These are phyloP conservation scores for Calonectria crousiana DNA, from an alignment of 2,329 filamentous ascomycete species.

Conservation along the genomic window DNA sequence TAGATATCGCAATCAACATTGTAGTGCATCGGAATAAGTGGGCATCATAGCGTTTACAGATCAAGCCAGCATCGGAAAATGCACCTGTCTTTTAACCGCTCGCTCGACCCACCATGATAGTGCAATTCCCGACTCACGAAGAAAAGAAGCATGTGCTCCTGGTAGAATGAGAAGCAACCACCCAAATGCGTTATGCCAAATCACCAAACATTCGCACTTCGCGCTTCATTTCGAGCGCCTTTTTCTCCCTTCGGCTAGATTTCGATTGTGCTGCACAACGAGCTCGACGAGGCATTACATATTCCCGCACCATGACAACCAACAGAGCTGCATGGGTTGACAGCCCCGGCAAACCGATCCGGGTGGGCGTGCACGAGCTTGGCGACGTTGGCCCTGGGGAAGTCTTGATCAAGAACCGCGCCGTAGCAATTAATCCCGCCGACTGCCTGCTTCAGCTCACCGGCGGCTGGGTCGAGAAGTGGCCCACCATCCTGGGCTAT, in stretches of 20 bases:
- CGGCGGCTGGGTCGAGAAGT: not conserved
- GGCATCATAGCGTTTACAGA: not conserved
- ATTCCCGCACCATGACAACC: not conserved
- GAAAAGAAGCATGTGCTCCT: not conserved
- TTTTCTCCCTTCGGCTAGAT: not conserved
- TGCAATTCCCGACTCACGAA: not conserved
- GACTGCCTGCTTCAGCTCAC: not conserved
- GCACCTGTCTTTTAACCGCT: not conserved
- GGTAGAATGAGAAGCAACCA: not conserved
- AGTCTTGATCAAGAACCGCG: not conserved
- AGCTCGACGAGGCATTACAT: not conserved
- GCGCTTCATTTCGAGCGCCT: too few relatives aligned
- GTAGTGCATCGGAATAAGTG: not conserved
- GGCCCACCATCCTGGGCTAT: not conserved
- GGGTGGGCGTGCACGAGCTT: not conserved
- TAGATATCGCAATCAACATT: too few relatives aligned
- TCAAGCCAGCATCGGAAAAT: not conserved
- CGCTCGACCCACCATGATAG: not conserved
- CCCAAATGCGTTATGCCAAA: not conserved
- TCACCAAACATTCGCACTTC: not conserved
- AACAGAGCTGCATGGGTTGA: conserved; percentile 5
- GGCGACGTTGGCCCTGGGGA: not conserved
- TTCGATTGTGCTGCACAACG: too few relatives aligned
- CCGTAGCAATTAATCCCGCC: not conserved
- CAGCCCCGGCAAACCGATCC: not conserved